These are phyloP conservation scores for Fusarium nygamai DNA, from an alignment of 2,329 filamentous ascomycete species.

Conservation along the genomic window DNA sequence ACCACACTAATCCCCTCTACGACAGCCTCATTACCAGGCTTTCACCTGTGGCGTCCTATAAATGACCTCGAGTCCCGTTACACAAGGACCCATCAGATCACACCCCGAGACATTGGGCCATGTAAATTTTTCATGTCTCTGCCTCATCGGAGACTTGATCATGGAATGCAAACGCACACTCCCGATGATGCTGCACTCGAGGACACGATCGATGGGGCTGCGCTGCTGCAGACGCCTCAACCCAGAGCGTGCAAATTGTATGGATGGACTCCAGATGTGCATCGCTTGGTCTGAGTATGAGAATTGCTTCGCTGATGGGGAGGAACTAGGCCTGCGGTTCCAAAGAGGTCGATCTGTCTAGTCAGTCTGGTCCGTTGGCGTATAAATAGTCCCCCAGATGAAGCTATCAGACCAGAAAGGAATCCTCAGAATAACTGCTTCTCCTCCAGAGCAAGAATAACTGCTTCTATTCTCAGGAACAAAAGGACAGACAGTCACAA, in stretches of 20 bases:
- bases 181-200: conserved; percentile 36
- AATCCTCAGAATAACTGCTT: background rate
- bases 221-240: conserved; percentile 29
- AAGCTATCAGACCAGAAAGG: background rate
- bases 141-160: conserved; percentile 22
- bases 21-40: background rate
- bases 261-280: conserved; percentile 70
- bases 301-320: conserved; percentile 70
- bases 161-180: conserved; percentile 4
- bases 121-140: background rate
- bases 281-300: conserved; percentile 56
- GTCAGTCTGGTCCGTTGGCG: conserved; percentile 5
- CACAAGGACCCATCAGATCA: conserved; percentile 14
- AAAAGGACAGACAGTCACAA: conserved; percentile 41
- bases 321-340: conserved; percentile 58
- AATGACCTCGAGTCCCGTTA: background rate
- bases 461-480: background rate
- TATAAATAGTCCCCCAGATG: conserved; percentile 34
- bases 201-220: conserved; percentile 25
- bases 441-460: background rate
- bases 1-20: conserved; percentile 15
- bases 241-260: conserved; percentile 27
- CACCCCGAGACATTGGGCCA: conserved; percentile 37
- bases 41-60: conserved; percentile 27
- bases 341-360: conserved; percentile 23